Percentiles rank a stretch among this genome's conserved stretches.
Evolutionary conservation across 306 rosid species (phyloP).

Genomic region (Glycine tomentella): DNA sequence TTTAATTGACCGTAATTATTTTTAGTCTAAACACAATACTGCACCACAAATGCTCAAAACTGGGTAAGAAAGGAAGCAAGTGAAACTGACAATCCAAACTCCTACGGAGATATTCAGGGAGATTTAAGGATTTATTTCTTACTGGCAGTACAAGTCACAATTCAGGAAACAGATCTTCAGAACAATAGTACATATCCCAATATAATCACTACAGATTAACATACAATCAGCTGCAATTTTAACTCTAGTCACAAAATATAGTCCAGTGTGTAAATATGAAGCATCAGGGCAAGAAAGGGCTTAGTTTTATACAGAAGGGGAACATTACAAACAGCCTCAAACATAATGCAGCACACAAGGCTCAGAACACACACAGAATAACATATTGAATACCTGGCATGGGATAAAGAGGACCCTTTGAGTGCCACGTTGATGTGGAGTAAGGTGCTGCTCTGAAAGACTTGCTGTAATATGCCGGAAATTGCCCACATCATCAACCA

Average conservation of each 20-base stretch:
- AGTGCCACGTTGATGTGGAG: conserved; percentile 75
- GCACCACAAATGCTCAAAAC: conserved; percentile 35
- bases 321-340: conserved; percentile 12
- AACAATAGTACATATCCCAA: conserved; percentile 11
- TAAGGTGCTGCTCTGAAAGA: conserved; percentile 89
- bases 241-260: conserved; percentile 12
- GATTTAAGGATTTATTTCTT: conserved; percentile 14
- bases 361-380: conserved; percentile 17
- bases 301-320: conserved; percentile 16
- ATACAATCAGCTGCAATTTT: conserved; percentile 6
- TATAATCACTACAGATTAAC: conserved; percentile 23
- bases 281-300: conserved; percentile 24
- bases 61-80: conserved; percentile 18
- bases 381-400: conserved; percentile 72
- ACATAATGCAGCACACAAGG: conserved; percentile 17
- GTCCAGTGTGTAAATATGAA: conserved; percentile 16
- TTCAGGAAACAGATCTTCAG: background rate
- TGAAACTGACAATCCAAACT: conserved; percentile 23
- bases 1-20: conserved; percentile 6
- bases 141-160: background rate
- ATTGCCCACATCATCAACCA: conserved; percentile 90
- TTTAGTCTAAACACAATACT: background rate
- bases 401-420: conserved; percentile 97
- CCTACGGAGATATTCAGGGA: conserved; percentile 13
- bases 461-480: conserved; percentile 83